Evolutionary conservation across 2,329 filamentous ascomycete species (phyloP).

Genomic region (Botrytis fabae): DNA sequence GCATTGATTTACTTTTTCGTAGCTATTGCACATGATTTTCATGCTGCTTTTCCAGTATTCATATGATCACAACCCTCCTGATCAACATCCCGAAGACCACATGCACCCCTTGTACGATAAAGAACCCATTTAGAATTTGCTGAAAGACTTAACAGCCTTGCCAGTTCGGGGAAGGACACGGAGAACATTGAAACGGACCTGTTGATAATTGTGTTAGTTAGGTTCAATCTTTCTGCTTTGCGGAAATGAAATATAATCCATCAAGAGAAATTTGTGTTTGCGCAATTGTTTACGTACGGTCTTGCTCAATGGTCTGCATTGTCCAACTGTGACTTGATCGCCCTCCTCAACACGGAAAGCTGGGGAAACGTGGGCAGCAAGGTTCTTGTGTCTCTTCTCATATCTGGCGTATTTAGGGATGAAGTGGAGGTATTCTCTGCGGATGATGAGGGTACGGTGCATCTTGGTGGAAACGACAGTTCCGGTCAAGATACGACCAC

Average conservation of each 20-base stretch:
- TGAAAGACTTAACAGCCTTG: constrained; percentile 97
- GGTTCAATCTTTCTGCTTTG: background rate
- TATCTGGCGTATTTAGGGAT: constrained; percentile 99
- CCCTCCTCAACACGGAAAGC: constrained; percentile 99
- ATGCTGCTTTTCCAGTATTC: constrained; percentile 35
- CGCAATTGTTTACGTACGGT: constrained; percentile 68
- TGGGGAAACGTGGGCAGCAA: constrained; percentile 96
- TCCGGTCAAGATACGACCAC: constrained; percentile 99
- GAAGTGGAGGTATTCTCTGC: constrained; percentile 99
- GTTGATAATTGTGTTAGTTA: constrained; percentile 19
- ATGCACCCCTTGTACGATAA: constrained; percentile 36
- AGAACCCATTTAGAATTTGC: constrained; percentile 80
- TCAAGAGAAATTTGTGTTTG: background rate
- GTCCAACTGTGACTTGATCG: constrained; percentile 98
- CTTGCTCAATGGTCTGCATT: constrained; percentile 99
- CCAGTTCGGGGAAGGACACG: constrained; percentile 96
- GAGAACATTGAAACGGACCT: constrained; percentile 99
- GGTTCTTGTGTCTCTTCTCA: constrained; percentile 99
- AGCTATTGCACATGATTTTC: constrained; percentile 39
- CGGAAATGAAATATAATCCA: background rate
- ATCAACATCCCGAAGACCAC: constrained; percentile 40
- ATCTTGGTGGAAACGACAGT: constrained; percentile 99
- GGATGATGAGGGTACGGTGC: constrained; percentile 99
- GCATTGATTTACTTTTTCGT: constrained; percentile 37
- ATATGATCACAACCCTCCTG: constrained; percentile 40